phyloP scores from a whole-genome alignment of 2,329 filamentous ascomycete genomes.

The Bisporella sp. region DNA sequence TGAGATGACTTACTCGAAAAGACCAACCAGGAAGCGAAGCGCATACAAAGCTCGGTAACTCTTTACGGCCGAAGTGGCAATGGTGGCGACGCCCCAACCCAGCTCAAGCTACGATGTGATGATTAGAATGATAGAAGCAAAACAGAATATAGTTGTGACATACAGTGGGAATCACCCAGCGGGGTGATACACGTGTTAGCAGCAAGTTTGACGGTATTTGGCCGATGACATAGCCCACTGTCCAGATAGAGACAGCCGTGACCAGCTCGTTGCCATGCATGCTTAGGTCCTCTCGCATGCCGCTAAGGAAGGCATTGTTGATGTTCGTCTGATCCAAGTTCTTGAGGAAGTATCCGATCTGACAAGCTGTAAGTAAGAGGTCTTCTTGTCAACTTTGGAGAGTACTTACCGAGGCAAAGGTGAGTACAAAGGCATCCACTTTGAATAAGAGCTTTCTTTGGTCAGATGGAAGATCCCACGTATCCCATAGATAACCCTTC shows the following conservation, averaged over 20 bases:
- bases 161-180: neutral
- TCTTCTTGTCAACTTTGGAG: constrained; percentile 2
- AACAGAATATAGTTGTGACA: constrained; percentile 4
- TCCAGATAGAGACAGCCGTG: neutral
- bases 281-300: neutral
- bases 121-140: constrained; percentile 5
- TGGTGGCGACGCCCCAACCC: constrained; percentile 16
- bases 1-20: constrained; percentile 18
- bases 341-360: neutral
- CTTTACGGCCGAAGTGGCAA: constrained; percentile 22
- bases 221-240: neutral
- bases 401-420: neutral
- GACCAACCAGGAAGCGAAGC: constrained; percentile 29
- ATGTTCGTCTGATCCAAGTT: neutral
- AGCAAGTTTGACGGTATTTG: neutral
- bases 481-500: constrained; percentile 23
- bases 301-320: neutral
- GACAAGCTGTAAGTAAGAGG: constrained; percentile 33
- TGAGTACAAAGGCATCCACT: neutral
- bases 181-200: neutral
- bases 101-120: constrained; percentile 18
- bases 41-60: constrained; percentile 28
- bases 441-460: neutral
- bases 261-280: neutral
- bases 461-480: neutral